Evolutionary conservation across 2,329 filamentous ascomycete genomes (phyloP).

Genomic region (Eutypella sp.): DNA sequence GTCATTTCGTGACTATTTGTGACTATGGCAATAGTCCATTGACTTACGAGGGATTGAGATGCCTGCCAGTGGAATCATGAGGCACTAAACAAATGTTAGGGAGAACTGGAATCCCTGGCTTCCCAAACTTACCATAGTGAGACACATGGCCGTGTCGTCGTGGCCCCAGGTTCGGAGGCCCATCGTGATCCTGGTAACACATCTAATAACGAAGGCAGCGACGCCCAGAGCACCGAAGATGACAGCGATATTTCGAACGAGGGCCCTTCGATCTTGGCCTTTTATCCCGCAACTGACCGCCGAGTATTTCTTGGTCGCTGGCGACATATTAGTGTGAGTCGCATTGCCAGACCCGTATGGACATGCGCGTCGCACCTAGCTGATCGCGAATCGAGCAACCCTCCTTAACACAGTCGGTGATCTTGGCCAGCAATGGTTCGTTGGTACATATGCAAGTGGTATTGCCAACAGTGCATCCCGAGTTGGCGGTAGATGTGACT

Average conservation of each 20-base stretch:
- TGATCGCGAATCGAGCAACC: conserved; percentile 23
- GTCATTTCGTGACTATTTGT: not conserved
- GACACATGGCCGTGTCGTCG: conserved; percentile 25
- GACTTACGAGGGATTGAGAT: conserved; percentile 23
- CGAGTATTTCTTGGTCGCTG: conserved; percentile 26
- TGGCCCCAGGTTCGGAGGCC: conserved; percentile 24
- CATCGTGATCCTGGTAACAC: conserved; percentile 21
- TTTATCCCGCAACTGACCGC: conserved; percentile 19
- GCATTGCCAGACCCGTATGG: not conserved
- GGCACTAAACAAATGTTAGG: conserved; percentile 8
- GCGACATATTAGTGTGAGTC: not conserved
- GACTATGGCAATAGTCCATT: not conserved
- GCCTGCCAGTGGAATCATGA: conserved; percentile 18
- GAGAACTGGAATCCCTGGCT: not conserved
- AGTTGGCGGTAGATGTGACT: conserved; percentile 5
- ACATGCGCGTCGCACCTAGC: conserved; percentile 13
- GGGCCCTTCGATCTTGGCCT: conserved; percentile 19
- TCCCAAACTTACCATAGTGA: conserved; percentile 17
- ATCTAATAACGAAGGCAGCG: conserved; percentile 24
- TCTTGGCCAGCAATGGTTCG: conserved; percentile 12
- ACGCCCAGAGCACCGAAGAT: conserved; percentile 24
- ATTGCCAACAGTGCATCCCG: conserved; percentile 13
- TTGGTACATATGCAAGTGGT: conserved; percentile 21
- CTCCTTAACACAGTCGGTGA: conserved; percentile 18
- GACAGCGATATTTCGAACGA: conserved; percentile 21